A percentile compares a stretch with the other conserved stretches of the same genome.
These are phyloP conservation scores for Blastobotrys attinorum DNA, from an alignment of 805 yeast species.

Conservation along the genomic window DNA sequence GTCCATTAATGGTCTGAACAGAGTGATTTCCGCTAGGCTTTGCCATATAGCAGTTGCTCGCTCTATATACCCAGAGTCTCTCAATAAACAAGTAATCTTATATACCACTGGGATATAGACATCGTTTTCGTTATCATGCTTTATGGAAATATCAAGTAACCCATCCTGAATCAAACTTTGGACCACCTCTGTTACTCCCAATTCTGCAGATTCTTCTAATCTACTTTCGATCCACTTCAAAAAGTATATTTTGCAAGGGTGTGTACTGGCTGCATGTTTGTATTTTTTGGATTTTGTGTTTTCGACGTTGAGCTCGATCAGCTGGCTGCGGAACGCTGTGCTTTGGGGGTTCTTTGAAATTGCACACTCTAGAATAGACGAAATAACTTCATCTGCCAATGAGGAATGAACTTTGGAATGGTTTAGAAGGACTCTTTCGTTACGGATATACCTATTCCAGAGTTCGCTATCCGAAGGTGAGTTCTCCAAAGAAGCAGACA, in stretches of 20 bases:
- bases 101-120: constrained; percentile 6
- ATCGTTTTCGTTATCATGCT: neutral
- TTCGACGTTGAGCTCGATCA: too few relatives aligned
- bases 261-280: too few relatives aligned
- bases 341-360: too few relatives aligned
- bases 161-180: neutral
- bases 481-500: too few relatives aligned
- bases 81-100: constrained; percentile 3
- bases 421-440: neutral
- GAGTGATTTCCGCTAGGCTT: constrained; percentile 15
- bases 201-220: neutral
- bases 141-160: neutral
- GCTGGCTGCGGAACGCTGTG: too few relatives aligned
- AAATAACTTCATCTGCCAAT: too few relatives aligned
- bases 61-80: constrained; percentile 18
- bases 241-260: too few relatives aligned
- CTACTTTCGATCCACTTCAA: too few relatives aligned
- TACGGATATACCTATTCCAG: neutral
- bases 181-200: neutral
- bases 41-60: constrained; percentile 17
- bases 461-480: neutral
- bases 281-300: too few relatives aligned
- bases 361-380: too few relatives aligned
- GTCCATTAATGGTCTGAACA: constrained; percentile 9
- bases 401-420: too few relatives aligned